Conservation (phyloP, 2,329 filamentous ascomycete species). For the Akanthomyces dipterigenus region DNA sequence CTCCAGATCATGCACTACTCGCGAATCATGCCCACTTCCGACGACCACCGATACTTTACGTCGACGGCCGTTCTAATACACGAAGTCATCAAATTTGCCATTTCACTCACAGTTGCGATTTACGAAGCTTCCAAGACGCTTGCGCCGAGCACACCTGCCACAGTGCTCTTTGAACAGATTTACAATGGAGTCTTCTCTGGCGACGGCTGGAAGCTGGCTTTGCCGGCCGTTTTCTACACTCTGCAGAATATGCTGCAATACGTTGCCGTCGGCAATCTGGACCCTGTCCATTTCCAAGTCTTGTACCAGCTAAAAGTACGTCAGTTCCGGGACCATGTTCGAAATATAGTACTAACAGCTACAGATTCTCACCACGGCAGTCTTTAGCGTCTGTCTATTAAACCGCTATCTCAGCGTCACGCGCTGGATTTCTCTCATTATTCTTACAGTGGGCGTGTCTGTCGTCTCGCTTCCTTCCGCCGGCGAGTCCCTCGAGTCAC, state of each 20-base stretch:
- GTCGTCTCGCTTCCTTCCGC: slow-evolving; percentile 74
- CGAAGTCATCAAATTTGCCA: slow-evolving; percentile 81
- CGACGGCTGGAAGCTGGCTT: slow-evolving; percentile 90
- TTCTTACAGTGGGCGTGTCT: slow-evolving; percentile 75
- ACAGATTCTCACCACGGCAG: slow-evolving; percentile 75
- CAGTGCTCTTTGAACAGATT: slow-evolving; percentile 72
- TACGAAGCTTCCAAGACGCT: slow-evolving; percentile 77
- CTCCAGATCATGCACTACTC: slow-evolving; percentile 86
- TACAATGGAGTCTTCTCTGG: slow-evolving; percentile 76
- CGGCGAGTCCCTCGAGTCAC: slow-evolving; percentile 45
- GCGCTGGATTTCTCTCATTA: slow-evolving; percentile 73
- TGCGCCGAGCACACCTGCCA: slow-evolving; percentile 71
- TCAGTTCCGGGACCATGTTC: not conserved
- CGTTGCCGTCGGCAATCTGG: slow-evolving; percentile 81
- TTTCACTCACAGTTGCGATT: slow-evolving; percentile 79
- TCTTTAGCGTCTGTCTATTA: slow-evolving; percentile 78
- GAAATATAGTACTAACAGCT: not conserved
- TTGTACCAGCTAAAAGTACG: slow-evolving; percentile 83
- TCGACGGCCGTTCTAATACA: slow-evolving; percentile 92
- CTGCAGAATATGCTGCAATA: slow-evolving; percentile 93
- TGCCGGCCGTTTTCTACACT: slow-evolving; percentile 84
- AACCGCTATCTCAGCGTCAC: slow-evolving; percentile 61
- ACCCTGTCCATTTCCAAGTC: slow-evolving; percentile 88
- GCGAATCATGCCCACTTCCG: slow-evolving; percentile 77
- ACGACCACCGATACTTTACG: slow-evolving; percentile 82